These are phyloP conservation scores for Ophiostoma sp. DNA, from an alignment of 2,329 filamentous ascomycete species.

Conservation along the genomic window DNA sequence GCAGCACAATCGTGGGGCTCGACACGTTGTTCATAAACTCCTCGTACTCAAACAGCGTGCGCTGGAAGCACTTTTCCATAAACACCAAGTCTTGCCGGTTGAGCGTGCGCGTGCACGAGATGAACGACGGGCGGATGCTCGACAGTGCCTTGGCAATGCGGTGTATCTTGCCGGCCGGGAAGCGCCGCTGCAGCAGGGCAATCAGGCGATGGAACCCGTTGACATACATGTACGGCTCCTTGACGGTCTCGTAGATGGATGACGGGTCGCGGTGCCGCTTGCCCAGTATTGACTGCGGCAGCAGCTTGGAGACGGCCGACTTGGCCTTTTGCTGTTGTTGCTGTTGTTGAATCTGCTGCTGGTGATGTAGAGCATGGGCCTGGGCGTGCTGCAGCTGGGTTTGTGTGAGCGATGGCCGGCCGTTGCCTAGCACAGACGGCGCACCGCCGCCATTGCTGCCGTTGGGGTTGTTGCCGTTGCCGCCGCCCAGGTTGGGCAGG, in stretches of 20 bases:
- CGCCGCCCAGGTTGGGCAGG: conserved; percentile 18
- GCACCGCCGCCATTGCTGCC: conserved; percentile 8
- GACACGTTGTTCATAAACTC: conserved; percentile 84
- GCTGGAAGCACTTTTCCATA: conserved; percentile 95
- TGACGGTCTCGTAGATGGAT: conserved; percentile 81
- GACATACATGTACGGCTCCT: conserved; percentile 86
- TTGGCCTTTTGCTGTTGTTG: conserved; percentile 42
- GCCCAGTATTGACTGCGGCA: conserved; percentile 48
- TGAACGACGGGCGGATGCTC: conserved; percentile 87
- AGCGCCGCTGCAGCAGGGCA: conserved; percentile 70
- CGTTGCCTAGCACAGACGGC: conserved; percentile 13
- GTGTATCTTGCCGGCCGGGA: conserved; percentile 69
- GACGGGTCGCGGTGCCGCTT: conserved; percentile 69
- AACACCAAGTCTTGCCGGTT: conserved; percentile 87
- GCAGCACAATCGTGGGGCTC: conserved; percentile 85
- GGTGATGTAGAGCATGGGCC: conserved; percentile 10
- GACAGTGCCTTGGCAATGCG: conserved; percentile 83
- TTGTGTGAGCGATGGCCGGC: conserved; percentile 23
- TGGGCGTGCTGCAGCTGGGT: conserved; percentile 6
- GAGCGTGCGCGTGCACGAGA: conserved; percentile 83
- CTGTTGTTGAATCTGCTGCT: conserved; percentile 24
- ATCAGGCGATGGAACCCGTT: conserved; percentile 85
- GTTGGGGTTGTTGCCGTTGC: conserved; percentile 19
- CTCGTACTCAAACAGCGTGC: conserved; percentile 87
- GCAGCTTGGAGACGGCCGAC: conserved; percentile 38